phyloP scores from a whole-genome alignment of 768 basidiomycete species.

The Agaricus blazei region DNA sequence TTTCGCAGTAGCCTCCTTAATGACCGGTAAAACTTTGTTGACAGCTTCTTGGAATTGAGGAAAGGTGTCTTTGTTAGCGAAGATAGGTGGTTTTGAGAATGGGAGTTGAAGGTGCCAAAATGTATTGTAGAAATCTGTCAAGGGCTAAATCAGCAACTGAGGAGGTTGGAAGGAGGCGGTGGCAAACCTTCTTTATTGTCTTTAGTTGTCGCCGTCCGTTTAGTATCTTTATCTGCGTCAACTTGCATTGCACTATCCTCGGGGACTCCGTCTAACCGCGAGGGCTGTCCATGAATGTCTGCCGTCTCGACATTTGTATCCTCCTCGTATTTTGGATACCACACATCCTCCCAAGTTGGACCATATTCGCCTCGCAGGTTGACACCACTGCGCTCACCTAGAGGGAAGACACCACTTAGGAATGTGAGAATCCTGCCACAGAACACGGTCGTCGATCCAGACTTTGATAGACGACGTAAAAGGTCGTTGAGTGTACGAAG shows the following conservation, averaged over 20 bases:
- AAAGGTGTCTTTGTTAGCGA: slow-evolving; percentile 53
- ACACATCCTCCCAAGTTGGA: slow-evolving; percentile 68
- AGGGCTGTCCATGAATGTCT: slow-evolving; percentile 17
- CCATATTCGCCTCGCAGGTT: slow-evolving; percentile 88
- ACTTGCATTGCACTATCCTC: slow-evolving; percentile 56
- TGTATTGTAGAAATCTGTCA: slow-evolving; percentile 71
- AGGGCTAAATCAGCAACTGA: neutral
- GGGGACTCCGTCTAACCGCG: slow-evolving; percentile 12
- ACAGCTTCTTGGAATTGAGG: slow-evolving; percentile 66
- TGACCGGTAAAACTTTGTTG: slow-evolving; percentile 67
- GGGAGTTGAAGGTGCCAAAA: slow-evolving; percentile 89
- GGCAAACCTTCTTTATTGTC: slow-evolving; percentile 59
- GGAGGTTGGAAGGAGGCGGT: neutral
- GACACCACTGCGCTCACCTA: slow-evolving; percentile 88
- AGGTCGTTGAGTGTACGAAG: slow-evolving; percentile 86
- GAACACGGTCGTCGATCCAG: slow-evolving; percentile 78
- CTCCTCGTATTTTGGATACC: slow-evolving; percentile 24
- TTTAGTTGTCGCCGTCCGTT: slow-evolving; percentile 17
- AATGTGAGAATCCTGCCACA: slow-evolving; percentile 88
- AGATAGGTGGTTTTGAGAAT: slow-evolving; percentile 77
- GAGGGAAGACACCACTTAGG: slow-evolving; percentile 77
- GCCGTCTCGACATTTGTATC: slow-evolving; percentile 25
- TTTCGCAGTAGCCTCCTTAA: slow-evolving; percentile 83
- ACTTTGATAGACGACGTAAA: slow-evolving; percentile 80
- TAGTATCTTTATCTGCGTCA: slow-evolving; percentile 39